Conservation (phyloP, 805 yeast species). For the Lachancea mirantina region DNA sequence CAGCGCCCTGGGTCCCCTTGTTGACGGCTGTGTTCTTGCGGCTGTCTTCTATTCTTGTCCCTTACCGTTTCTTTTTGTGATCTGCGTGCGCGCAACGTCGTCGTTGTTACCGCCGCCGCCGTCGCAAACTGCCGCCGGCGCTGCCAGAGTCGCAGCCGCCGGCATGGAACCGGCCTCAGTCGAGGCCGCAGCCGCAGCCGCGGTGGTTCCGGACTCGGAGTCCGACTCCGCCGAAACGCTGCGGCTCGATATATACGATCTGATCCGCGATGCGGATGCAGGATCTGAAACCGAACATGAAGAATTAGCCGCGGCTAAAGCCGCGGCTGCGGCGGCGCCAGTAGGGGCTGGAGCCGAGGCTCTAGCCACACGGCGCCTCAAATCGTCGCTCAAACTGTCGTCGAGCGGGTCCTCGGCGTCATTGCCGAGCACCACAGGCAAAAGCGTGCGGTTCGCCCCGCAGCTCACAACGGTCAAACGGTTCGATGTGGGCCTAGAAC, state of each 20-base stretch:
- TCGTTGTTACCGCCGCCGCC: too few species aligned
- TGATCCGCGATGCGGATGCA: conserved; percentile 5
- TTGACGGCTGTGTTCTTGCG: too few species aligned
- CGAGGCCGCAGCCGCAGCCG: background rate
- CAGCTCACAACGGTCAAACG: conserved; percentile 55
- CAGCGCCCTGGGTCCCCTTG: too few species aligned
- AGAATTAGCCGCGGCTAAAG: conserved; percentile 1
- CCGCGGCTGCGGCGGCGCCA: conserved; percentile 5
- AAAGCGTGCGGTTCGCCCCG: conserved; percentile 59
- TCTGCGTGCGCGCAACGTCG: too few species aligned
- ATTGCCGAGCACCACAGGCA: conserved; percentile 29
- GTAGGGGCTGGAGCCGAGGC: conserved; percentile 2
- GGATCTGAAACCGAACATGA: conserved; percentile 1
- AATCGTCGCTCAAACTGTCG: conserved; percentile 23
- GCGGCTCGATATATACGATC: conserved; percentile 6
- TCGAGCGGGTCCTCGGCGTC: conserved; percentile 13
- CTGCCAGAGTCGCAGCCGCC: too few species aligned
- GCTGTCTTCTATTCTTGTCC: too few species aligned
- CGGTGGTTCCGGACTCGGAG: background rate
- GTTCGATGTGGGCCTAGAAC: conserved; percentile 54
- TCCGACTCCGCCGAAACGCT: conserved; percentile 3
- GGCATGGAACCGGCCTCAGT: background rate
- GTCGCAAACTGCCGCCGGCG: too few species aligned
- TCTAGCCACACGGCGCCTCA: conserved; percentile 12
- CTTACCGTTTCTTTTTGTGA: too few species aligned